A percentile compares a stretch with the other conserved stretches of the same genome.
Conservation (phyloP, 2,329 filamentous ascomycete genomes). For the Coleophoma cylindrospora region DNA sequence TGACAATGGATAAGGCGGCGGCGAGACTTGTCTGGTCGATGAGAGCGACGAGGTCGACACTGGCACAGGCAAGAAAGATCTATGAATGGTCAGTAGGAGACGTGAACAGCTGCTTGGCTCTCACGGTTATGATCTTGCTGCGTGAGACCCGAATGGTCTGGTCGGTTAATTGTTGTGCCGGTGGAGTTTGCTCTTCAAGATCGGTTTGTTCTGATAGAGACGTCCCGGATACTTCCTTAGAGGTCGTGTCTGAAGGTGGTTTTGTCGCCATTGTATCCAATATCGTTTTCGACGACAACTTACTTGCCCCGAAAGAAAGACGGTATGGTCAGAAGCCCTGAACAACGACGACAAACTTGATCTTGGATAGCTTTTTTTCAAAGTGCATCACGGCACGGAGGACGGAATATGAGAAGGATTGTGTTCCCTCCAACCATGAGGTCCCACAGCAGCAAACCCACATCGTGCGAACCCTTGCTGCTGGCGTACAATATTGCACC, state of each 20-base stretch:
- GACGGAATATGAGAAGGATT: too few species aligned
- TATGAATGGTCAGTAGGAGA: slow-evolving; percentile 16
- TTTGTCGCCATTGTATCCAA: not conserved
- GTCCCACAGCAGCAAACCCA: too few species aligned
- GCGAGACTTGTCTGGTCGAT: slow-evolving; percentile 55
- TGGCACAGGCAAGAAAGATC: slow-evolving; percentile 53
- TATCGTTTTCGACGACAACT: too few species aligned
- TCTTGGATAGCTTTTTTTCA: not conserved
- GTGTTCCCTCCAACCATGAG: too few species aligned
- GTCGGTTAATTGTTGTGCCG: not conserved
- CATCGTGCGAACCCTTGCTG: too few species aligned
- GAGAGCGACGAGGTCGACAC: slow-evolving; percentile 47
- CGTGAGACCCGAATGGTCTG: not conserved
- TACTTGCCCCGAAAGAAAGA: not conserved
- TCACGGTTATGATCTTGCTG: not conserved
- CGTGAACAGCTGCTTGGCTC: not conserved
- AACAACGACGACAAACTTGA: not conserved
- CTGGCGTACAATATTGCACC: too few species aligned
- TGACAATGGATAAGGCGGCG: slow-evolving; percentile 48
- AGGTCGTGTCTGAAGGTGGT: not conserved
- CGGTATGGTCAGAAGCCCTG: not conserved
- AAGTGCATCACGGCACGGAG: too few species aligned
- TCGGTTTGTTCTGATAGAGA: not conserved
- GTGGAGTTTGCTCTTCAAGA: not conserved
- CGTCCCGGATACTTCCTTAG: not conserved